A percentile compares a stretch with the other conserved stretches of the same genome.
phyloP scores from a whole-genome alignment of 129 eudicot genomes.

The Solidago caesia region DNA sequence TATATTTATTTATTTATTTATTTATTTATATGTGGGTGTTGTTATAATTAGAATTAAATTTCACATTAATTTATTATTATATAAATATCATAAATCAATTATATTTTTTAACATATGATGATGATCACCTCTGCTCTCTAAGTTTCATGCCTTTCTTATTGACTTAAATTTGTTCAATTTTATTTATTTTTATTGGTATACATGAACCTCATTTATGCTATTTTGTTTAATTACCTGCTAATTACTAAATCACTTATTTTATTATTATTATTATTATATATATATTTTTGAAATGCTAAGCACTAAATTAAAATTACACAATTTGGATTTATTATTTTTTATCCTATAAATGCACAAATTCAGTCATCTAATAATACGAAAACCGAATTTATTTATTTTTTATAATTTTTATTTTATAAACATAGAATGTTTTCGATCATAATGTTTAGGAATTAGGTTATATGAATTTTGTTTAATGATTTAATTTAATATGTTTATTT shows the following conservation, averaged over 20 bases:
- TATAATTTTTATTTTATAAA: neutral
- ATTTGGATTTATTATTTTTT: neutral
- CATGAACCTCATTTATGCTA: neutral
- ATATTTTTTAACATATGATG: neutral
- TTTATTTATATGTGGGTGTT: no score
- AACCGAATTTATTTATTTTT: neutral
- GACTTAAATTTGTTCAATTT: constrained; percentile 9
- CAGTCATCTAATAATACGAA: neutral
- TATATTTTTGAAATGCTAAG: neutral
- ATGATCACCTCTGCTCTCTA: neutral
- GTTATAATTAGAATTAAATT: no score
- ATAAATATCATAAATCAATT: no score
- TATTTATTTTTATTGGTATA: neutral
- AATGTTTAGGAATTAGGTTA: constrained; percentile 3
- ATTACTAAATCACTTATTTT: neutral
- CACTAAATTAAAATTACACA: neutral
- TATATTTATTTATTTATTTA: no score
- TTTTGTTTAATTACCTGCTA: neutral
- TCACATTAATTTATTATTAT: no score
- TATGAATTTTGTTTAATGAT: neutral
- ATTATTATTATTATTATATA: neutral
- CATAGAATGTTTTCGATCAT: neutral
- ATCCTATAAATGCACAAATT: constrained; percentile 19
- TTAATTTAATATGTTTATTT: neutral
- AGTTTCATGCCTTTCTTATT: constrained; percentile 16